Conservation (phyloP, 2,329 filamentous ascomycete species). For the Lachnellula hyalina region DNA sequence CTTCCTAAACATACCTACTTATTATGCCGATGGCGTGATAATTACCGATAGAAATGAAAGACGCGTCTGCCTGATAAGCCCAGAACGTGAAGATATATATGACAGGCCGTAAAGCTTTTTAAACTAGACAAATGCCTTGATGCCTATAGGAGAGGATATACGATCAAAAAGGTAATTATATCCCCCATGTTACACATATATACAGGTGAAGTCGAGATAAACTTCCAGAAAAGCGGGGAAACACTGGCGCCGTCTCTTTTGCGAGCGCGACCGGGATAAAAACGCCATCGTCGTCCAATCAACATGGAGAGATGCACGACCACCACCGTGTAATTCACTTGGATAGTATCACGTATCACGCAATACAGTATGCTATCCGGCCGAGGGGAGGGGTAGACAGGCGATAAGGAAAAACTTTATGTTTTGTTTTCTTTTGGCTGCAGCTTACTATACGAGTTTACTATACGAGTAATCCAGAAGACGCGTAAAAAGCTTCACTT, state of each 20-base stretch:
- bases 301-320: slow-evolving; percentile 1
- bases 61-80: background rate
- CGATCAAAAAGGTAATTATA: background rate
- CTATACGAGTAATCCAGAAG: no score
- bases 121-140: no score
- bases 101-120: no score
- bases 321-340: background rate
- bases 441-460: no score
- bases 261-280: slow-evolving; percentile 10
- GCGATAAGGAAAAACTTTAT: background rate
- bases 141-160: no score
- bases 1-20: no score
- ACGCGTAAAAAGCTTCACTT: background rate
- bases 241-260: background rate
- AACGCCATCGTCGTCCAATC: slow-evolving; percentile 20
- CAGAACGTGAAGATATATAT: no score
- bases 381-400: background rate
- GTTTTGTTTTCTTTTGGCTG: background rate
- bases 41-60: background rate
- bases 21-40: background rate
- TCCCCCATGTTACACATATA: background rate
- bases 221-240: background rate
- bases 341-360: background rate
- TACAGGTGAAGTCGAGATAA: background rate
- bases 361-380: background rate